Evolutionary conservation across 345 rosid genomes (phyloP).

Genomic region (Citrus sinensis): DVS_A1.0 CM039163.1:42739501-42740000

Average conservation of each 20-base stretch:
- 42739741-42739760: slow-evolving; percentile 18
- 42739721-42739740: slow-evolving; percentile 34
- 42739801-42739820: slow-evolving; percentile 15
- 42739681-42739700: slow-evolving; percentile 19
- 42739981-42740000: slow-evolving; percentile 19
- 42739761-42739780: slow-evolving; percentile 35
- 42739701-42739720: slow-evolving; percentile 33
- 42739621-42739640: slow-evolving; percentile 27
- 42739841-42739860: slow-evolving; percentile 19
- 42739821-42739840: not conserved
- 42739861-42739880: slow-evolving; percentile 19
- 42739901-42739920: slow-evolving; percentile 15
- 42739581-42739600: slow-evolving; percentile 47
- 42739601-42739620: slow-evolving; percentile 58
- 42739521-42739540: slow-evolving; percentile 43
- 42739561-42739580: slow-evolving; percentile 61
- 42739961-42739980: slow-evolving; percentile 20
- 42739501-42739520: slow-evolving; percentile 54
- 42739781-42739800: slow-evolving; percentile 5
- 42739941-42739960: slow-evolving; percentile 1
- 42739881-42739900: slow-evolving; percentile 37
- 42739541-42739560: slow-evolving; percentile 55
- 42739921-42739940: slow-evolving; percentile 17
- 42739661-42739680: slow-evolving; percentile 7
- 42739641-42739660: slow-evolving; percentile 17